Conservation (phyloP, 1,139 yeast genomes). For the Magnusiomyces suaveolens region DNA sequence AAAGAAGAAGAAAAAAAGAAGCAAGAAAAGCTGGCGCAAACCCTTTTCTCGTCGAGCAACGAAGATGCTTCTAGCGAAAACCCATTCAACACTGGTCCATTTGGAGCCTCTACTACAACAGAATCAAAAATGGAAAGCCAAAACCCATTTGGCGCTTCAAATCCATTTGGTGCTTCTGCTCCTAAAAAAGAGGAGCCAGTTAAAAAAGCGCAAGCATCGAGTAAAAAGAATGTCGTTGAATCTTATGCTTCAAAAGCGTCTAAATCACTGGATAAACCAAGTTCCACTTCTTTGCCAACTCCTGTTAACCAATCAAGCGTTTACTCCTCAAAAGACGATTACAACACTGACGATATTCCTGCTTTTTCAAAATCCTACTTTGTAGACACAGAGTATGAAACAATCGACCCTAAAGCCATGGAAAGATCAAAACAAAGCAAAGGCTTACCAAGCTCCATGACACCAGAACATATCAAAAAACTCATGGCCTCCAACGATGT, state of each 20-base stretch:
- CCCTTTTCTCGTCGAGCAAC: background rate
- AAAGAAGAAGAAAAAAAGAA: slow-evolving; percentile 1
- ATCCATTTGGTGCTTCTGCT: slow-evolving; percentile 8
- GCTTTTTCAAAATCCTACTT: slow-evolving; percentile 6
- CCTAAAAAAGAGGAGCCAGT: background rate
- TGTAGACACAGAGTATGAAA: slow-evolving; percentile 13
- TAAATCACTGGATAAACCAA: background rate
- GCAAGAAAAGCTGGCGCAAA: background rate
- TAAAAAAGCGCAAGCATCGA: background rate
- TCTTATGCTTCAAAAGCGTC: slow-evolving; percentile 3
- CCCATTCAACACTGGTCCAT: background rate
- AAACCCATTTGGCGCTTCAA: background rate
- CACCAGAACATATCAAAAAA: slow-evolving; percentile 12
- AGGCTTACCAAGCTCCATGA: slow-evolving; percentile 10
- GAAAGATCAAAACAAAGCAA: slow-evolving; percentile 3
- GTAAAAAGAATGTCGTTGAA: slow-evolving; percentile 2
- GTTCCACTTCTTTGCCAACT: background rate
- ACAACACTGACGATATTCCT: slow-evolving; percentile 5
- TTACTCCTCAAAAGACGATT: background rate
- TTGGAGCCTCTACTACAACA: background rate
- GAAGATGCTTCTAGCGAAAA: background rate
- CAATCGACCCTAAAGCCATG: slow-evolving; percentile 8
- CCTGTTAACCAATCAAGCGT: background rate
- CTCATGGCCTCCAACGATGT: slow-evolving; percentile 7
- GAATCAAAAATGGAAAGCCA: background rate